These are phyloP conservation scores for Setaria viridis DNA, from an alignment of 202 grass and related monocot genomes.

Conservation along the genomic window DNA sequence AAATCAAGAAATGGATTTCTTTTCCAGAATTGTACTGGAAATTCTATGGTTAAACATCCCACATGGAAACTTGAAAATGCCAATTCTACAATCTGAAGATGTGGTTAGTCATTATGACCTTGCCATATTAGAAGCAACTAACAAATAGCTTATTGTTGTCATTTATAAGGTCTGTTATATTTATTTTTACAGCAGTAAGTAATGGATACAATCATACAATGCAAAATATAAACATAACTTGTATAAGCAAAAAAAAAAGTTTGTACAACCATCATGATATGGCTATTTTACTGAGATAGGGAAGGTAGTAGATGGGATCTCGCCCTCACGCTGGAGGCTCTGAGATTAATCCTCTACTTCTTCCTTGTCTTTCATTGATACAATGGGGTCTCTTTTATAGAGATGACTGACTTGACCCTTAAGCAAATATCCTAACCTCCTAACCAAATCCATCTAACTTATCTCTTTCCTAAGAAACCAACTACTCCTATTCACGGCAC, in stretches of 20 bases:
- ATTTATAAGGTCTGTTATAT: constrained; percentile 39
- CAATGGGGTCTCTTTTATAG: too few species aligned
- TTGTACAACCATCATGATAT: background rate
- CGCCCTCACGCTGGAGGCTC: too few species aligned
- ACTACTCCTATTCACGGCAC: too few species aligned
- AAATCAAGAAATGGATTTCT: constrained; percentile 9
- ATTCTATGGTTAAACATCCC: constrained; percentile 20
- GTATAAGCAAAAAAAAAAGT: constrained; percentile 8
- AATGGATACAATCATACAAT: constrained; percentile 15
- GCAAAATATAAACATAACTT: constrained; percentile 13
- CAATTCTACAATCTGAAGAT: constrained; percentile 20
- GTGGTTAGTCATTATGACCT: constrained; percentile 8
- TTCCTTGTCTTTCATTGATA: too few species aligned
- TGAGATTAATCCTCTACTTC: too few species aligned
- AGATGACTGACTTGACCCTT: too few species aligned
- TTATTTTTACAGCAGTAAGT: constrained; percentile 4
- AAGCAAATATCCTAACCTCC: too few species aligned
- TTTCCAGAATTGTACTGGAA: constrained; percentile 16
- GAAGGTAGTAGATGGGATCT: too few species aligned
- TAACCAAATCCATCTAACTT: too few species aligned
- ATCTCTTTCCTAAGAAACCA: too few species aligned
- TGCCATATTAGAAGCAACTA: constrained; percentile 6
- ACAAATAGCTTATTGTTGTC: constrained; percentile 18
- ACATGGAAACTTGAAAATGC: constrained; percentile 3
- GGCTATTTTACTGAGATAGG: too few species aligned